Percentiles rank a stretch among this genome's conserved stretches.
Conservation (phyloP, 2,329 filamentous ascomycete genomes). For the Aspergillus sp. region DNA sequence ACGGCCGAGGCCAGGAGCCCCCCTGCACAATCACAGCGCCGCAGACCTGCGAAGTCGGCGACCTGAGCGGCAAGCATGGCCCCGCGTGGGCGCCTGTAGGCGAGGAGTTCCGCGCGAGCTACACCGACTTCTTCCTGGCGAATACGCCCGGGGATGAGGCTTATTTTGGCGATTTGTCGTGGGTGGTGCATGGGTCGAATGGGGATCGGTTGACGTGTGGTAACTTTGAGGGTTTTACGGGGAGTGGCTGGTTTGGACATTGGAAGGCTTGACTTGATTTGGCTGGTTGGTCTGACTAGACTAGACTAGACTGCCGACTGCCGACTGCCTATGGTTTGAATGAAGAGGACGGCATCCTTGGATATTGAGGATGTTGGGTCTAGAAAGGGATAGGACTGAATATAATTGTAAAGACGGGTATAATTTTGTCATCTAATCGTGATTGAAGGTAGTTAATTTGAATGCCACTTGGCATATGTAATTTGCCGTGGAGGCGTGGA, state of each 20-base stretch:
- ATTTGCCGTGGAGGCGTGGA: too few relatives aligned
- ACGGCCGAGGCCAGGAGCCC: slow-evolving; percentile 60
- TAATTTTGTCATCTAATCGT: too few relatives aligned
- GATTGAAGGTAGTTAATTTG: too few relatives aligned
- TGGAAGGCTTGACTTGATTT: too few relatives aligned
- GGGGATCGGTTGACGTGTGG: slow-evolving; percentile 57
- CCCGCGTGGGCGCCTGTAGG: slow-evolving; percentile 52
- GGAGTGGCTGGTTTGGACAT: too few relatives aligned
- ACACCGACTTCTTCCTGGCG: slow-evolving; percentile 52
- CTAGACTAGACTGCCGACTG: too few relatives aligned
- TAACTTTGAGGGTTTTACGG: slow-evolving; percentile 46
- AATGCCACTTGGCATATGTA: too few relatives aligned
- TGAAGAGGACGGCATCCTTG: neutral
- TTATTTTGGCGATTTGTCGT: slow-evolving; percentile 55
- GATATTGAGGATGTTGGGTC: neutral
- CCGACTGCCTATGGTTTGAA: too few relatives aligned
- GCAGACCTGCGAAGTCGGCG: slow-evolving; percentile 71
- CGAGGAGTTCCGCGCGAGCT: slow-evolving; percentile 31
- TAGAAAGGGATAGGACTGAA: neutral
- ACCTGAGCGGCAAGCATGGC: slow-evolving; percentile 73
- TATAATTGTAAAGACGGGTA: too few relatives aligned
- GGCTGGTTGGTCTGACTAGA: too few relatives aligned
- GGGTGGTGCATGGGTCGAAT: slow-evolving; percentile 57
- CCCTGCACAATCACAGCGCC: slow-evolving; percentile 60
- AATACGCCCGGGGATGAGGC: slow-evolving; percentile 41